Base-by-base conservation (phyloP, 1,284 basidiomycete genomes). In the Pseudozyma tsukubaensis region DNA sequence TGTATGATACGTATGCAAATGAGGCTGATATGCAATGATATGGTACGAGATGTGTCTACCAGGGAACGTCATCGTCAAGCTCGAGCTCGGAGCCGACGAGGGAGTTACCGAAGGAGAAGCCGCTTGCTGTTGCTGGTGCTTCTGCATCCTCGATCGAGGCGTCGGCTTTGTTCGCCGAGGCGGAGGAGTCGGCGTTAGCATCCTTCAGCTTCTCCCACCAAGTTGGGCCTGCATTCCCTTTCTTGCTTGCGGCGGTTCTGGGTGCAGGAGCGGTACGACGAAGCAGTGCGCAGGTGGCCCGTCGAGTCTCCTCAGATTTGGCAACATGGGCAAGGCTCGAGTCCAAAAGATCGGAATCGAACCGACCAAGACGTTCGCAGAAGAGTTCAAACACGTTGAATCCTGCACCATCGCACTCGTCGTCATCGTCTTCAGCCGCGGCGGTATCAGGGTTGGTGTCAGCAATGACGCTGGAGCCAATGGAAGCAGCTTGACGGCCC, bases 371-470 rank as follows among this genome's bases (percentile, higher is more conserved):
- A 14, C 77, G 64, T 4, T 72, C 65, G 59, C 67, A 72, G 55
- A 80, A 80, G 4, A 70, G 52, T 18, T 67, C 67, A 16, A 75
- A 78, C 12, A 78, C 56, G 39, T 75, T 62, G 40, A 63, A 68
- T 1, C 59, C 58, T 12, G 68, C 76, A 18, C 73, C 77, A 32
- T 78, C 66, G 18, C 71, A 72, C 24, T 66, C 71, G 12, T 71
- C 68, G 19, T 79, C 79, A 11, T 59, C 73, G 24, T 71, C 69
- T 11, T 54, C 69, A 13, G 16, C 29, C 7, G 21, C 9, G 21
- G 44, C 18, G 10, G 44, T 1, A 4, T 24, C 16, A n/a, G 50
- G 19, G 13, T 40, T 48, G 12, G 19, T 40, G 37, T 18, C 52
- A 3, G 51, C 18, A 12, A 36, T 21, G 11, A 50, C 37, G 16